A percentile compares a stretch with the other conserved stretches of the same genome.
phyloP scores from a whole-genome alignment of 345 rosid genomes.

The Carallia brachiata region DNA sequence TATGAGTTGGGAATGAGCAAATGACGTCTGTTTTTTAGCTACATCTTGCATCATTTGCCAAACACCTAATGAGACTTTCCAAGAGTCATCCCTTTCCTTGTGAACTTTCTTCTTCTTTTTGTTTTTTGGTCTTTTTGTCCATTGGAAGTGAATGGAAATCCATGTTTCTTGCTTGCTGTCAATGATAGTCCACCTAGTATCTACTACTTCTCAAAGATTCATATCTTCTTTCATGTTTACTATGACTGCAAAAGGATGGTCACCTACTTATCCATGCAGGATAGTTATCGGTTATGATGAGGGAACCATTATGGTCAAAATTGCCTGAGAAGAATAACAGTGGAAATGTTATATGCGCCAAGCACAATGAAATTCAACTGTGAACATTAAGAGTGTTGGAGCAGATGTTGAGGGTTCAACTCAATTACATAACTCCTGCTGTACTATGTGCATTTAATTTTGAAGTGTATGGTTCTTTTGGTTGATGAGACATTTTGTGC shows the following conservation, averaged over 20 bases:
- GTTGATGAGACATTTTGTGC: constrained; percentile 21
- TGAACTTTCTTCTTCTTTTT: too few relatives aligned
- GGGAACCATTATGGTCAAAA: constrained; percentile 99
- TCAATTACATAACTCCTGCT: background rate
- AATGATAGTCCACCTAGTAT: background rate
- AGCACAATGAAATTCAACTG: constrained; percentile 99
- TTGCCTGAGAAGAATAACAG: constrained; percentile 93
- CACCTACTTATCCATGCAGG: constrained; percentile 40
- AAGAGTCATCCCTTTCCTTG: too few relatives aligned
- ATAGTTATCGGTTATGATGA: constrained; percentile 98
- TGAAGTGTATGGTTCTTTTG: constrained; percentile 8
- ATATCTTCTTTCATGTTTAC: background rate
- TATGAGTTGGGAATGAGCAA: too few relatives aligned
- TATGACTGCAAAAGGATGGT: background rate
- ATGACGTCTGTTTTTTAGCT: too few relatives aligned
- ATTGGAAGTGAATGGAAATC: too few relatives aligned
- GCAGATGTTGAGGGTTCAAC: constrained; percentile 84
- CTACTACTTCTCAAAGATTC: background rate
- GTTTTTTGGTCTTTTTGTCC: too few relatives aligned
- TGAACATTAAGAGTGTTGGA: constrained; percentile 93
- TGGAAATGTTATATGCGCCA: constrained; percentile 99
- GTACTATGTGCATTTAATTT: constrained; percentile 5
- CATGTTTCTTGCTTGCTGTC: too few relatives aligned
- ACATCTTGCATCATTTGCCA: too few relatives aligned
- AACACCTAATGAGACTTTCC: too few relatives aligned